Evolutionary conservation across 2,329 filamentous ascomycete genomes (phyloP), one percentile per base, ranked within the genome.

Genomic region (Phaeosphaeria sp.): DNA sequence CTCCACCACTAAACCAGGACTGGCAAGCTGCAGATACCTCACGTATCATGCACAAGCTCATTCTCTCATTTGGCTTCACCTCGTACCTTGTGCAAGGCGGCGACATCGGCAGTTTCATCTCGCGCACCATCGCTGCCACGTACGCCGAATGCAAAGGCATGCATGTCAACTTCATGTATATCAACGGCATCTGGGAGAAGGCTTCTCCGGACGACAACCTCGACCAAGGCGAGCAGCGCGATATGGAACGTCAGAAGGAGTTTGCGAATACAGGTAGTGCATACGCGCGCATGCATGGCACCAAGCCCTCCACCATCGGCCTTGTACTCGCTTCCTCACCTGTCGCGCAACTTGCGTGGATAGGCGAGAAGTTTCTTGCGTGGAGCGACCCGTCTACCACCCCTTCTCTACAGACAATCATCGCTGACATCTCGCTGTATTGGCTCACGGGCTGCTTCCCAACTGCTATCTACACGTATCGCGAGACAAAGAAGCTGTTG

Each of bases 271-370:
- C 67, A 1, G 85, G 83, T 0, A 68, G 63, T 11, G 84, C 80
- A 0, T 89, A 88, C 65, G 79, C 80, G 0, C 51, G 77, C 0
- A 78, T 83, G 66, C 87, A 89, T 53, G 83, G 77, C 1, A 85
- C 84, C 0, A 73, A 82, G 9, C 83, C 86, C 0, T 77, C 80
- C 0, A 89, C 86, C 0, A 83, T 88, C 46, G 85, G 85, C 0
- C 77, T 87, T 5, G 82, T 80, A 0, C 71, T 89, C 1, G 76
- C 80, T 2, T 76, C 82, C 4, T 86, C 77, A 33, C 87, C 87
- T 0, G 59, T 89, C 1, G 83, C 85, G 0, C 66, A 89, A 20
- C 77, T 89, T 1, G 80, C 82, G 6, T 89, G 86, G 82, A 78
- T 87, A 23, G 83, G 82, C 3, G 85, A 87, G 63, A 87, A 87